These are phyloP conservation scores for Trichosporon asahii DNA, from an alignment of 1,284 basidiomycete genomes.

Conservation along the genomic window DNA sequence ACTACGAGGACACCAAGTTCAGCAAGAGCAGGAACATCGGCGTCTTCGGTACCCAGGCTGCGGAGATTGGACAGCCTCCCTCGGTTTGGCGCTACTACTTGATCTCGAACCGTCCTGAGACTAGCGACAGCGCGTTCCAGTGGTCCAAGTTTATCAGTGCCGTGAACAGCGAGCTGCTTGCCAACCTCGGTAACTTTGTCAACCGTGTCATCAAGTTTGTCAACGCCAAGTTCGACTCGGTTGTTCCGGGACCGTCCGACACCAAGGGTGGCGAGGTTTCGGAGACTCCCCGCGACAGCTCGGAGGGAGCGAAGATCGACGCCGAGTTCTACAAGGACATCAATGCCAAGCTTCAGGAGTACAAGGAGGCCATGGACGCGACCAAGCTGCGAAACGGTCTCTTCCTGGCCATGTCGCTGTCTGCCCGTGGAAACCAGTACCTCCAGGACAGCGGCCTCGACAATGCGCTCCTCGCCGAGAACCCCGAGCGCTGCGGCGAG, in stretches of 20 bases:
- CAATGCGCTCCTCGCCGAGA: conserved; percentile 78
- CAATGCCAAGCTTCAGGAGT: conserved; percentile 71
- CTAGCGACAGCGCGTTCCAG: conserved; percentile 90
- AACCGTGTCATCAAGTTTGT: conserved; percentile 92
- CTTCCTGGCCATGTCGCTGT: conserved; percentile 83
- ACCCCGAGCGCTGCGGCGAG: conserved; percentile 80
- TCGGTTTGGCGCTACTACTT: conserved; percentile 98
- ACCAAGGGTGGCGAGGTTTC: conserved; percentile 60
- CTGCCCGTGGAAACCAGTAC: conserved; percentile 89
- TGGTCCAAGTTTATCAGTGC: conserved; percentile 93
- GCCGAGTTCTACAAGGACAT: conserved; percentile 75
- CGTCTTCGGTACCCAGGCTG: conserved; percentile 93
- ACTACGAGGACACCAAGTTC: conserved; percentile 99
- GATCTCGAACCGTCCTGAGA: conserved; percentile 88
- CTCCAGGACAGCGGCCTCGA: conserved; percentile 87
- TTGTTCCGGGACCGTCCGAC: conserved; percentile 74
- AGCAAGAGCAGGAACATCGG: conserved; percentile 96
- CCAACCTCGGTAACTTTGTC: conserved; percentile 98
- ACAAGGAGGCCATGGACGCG: conserved; percentile 81
- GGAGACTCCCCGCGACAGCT: conserved; percentile 27
- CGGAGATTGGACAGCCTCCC: conserved; percentile 84
- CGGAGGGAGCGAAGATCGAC: conserved; percentile 60
- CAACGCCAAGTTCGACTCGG: conserved; percentile 75
- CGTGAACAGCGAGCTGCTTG: conserved; percentile 90
- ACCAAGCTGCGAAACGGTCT: conserved; percentile 87